Base-by-base conservation (phyloP, 495 filamentous ascomycete genomes). In the Thozetella sp. region DNA sequence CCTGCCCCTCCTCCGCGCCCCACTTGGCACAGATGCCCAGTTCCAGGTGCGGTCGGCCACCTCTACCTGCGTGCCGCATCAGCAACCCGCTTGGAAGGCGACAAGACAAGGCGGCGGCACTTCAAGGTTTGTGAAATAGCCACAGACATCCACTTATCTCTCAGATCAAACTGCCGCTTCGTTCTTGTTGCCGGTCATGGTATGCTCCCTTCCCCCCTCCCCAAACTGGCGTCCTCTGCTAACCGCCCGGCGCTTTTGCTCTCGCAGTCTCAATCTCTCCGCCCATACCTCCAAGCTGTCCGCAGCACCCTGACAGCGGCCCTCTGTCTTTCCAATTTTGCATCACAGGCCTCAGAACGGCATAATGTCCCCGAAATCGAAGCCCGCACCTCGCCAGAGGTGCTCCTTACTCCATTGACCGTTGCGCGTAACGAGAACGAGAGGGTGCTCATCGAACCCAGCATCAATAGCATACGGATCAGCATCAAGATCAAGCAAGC, bases 401-500 rank as follows among this genome's bases (percentile, higher is more conserved):
- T 98, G 30, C 80, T 98, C n/a, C 83, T 99, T 53, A 96, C 95
- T 66, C 93, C 94, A 4, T 77, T 97, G 50, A 88, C 87, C 9
- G 86, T 99, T 62, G 87, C 92, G 27, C 84, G 96, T 40, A 99
- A 98, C 68, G 93, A 98, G 77, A 95, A 97, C 67, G 96, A 98
- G 79, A 86, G 88, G 58, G 92, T 97, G 54, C 78, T 94, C 30
- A 96, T 97, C 64, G 94, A 99, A 76, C 94, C 95, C 1, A 93
- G 89, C 72, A 87, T 97, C 77, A 99, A 99, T 82, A 94, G 90
- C 65, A 90, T 98, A 51, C 86, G 96, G 57, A 87, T 99, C 61
- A 94, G 91, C 79, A 96, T 99, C 74, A 91, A 93, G 79, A 97
- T 99, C 74, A 98, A 98, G 76, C 95, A 98, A 76, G 96, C 95